Evolutionary conservation across 805 yeast species (phyloP), one percentile per base, ranked within the genome.

Genomic region (Ogataea saltuana): DNA sequence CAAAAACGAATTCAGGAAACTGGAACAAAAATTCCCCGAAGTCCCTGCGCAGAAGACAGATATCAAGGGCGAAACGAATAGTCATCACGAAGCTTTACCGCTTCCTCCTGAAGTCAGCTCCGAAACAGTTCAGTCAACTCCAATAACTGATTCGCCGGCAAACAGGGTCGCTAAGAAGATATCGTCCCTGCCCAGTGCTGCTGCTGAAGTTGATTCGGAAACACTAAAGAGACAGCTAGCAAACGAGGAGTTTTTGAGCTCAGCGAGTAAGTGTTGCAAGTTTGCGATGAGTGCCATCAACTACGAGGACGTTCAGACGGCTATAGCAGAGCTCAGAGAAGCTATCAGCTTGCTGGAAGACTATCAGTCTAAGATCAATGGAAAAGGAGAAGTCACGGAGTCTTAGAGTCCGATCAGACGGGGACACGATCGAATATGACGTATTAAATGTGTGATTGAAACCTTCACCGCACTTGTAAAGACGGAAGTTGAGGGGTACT

Each of bases 211-310:
- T 8, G 56, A 50, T 31, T 15, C 50, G 7, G 25, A 46, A 15
- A 43, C 53, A 2, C 13, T 59, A n/a, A 54, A 54, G 33, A 47
- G 39, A 16, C 50, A 50, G 27, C 30, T 56, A n/a, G 37, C 48
- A 3, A 35, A 67, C 29, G 67, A 69, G 1, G 66, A 69, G 27
- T 45, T 67, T 2, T 59, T 72, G 2, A 51, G 60, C 3, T 45
- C 54, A 4, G 80, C 83, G 2, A 80, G 79, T 54, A 83, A 82
- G 54, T 83, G 78, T 47, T 83, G 88, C 45, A 78, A 75, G 51
- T 83, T 76, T 56, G 89, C 88, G n/a, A 73, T 81, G 9, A 81
- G 87, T 9, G 88, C 90, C 1, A 69, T 83, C 26, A 80, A 79
- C 56, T 84, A 81, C 56, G 90, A 84, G 53, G 90, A 83, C 48